Percentiles rank a stretch among this genome's conserved stretches.
phyloP scores from a whole-genome alignment of 2,329 filamentous ascomycete genomes.

The Neocatenulostroma microsporum region DNA sequence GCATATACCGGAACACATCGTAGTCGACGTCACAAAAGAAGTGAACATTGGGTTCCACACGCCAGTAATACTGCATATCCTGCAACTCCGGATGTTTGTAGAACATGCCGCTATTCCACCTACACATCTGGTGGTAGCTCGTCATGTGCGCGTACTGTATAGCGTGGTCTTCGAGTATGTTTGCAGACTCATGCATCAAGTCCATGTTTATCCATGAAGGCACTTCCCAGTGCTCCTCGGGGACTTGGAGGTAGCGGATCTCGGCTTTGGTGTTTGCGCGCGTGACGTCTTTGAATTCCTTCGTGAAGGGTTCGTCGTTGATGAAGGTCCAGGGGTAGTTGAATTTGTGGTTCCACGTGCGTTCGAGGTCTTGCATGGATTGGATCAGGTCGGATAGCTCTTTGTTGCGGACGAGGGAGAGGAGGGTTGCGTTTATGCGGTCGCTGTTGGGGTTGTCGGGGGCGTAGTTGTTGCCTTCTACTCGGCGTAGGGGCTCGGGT shows the following conservation, averaged over 20 bases:
- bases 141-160: slow-evolving; percentile 85
- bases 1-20: slow-evolving; percentile 96
- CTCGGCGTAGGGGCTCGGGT: slow-evolving; percentile 64
- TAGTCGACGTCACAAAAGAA: slow-evolving; percentile 99
- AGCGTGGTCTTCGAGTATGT: slow-evolving; percentile 70
- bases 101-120: slow-evolving; percentile 98
- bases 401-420: slow-evolving; percentile 86
- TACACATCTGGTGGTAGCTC: slow-evolving; percentile 98
- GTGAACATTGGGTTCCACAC: slow-evolving; percentile 95
- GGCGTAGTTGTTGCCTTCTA: slow-evolving; percentile 64
- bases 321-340: slow-evolving; percentile 99
- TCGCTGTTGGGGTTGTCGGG: slow-evolving; percentile 66
- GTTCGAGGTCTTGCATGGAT: slow-evolving; percentile 84
- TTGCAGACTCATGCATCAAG: slow-evolving; percentile 74
- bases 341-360: slow-evolving; percentile 97
- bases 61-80: slow-evolving; percentile 89
- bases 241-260: slow-evolving; percentile 78
- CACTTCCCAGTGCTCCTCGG: slow-evolving; percentile 88
- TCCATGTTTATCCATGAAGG: slow-evolving; percentile 89
- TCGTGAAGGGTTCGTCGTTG: slow-evolving; percentile 88
- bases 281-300: slow-evolving; percentile 84
- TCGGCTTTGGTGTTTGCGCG: slow-evolving; percentile 78
- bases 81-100: slow-evolving; percentile 88
- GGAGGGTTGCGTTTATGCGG: slow-evolving; percentile 86
- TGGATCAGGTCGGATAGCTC: slow-evolving; percentile 77